Base-by-base conservation (phyloP, 176 grass and related monocot species). In the Eremochloa ophiuroides region DNA sequence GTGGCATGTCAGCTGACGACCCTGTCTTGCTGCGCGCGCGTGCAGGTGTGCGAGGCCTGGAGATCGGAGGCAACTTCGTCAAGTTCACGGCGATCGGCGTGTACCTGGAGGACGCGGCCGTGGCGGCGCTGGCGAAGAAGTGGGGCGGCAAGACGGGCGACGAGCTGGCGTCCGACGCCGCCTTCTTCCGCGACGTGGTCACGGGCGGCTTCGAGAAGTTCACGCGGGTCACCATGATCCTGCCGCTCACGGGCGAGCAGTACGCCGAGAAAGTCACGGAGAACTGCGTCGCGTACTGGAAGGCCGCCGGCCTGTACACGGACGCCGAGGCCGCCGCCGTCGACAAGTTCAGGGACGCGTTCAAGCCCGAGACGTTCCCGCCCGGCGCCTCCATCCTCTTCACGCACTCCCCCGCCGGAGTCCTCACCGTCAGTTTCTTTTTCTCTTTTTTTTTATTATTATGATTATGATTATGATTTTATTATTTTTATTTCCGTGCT, bases 31-130 rank as follows among this genome's bases (percentile, higher is more conserved):
- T 18, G 9, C 3, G 7, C 10, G 50, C n/a, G 8, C 22, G 71
- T 41, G 44, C 65, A 94, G 95, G 96, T 4, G 84, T 82, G 70
- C 70, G 96, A 2, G 96, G 93, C 4, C 0, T 95, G 79, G 90
- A 98, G 60, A 95, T 98, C 6, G 88, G 75, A 0, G 96, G 96
- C 70, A 84, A 50, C 27, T 98, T 98, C 84, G 67, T 98, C 33
- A 88, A 91, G 66, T 95, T 98, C 88, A 98, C 96, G 8, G 93
- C 90, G 76, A 95, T 95, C 86, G 96, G 88, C 75, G 75, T 98
- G 26, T 98, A 98, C 80, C 48, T 98, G 18, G 82, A 98, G 72
- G 86, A 93, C 20, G 82, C 72, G 7, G 90, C 96, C 33, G 30
- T 91, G 70, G 18, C 77, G 9, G 73, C 68, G 27, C 88, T 98